phyloP scores from a whole-genome alignment of 192 early-diverging fungal species.

The Umbelopsis sp. region DNA sequence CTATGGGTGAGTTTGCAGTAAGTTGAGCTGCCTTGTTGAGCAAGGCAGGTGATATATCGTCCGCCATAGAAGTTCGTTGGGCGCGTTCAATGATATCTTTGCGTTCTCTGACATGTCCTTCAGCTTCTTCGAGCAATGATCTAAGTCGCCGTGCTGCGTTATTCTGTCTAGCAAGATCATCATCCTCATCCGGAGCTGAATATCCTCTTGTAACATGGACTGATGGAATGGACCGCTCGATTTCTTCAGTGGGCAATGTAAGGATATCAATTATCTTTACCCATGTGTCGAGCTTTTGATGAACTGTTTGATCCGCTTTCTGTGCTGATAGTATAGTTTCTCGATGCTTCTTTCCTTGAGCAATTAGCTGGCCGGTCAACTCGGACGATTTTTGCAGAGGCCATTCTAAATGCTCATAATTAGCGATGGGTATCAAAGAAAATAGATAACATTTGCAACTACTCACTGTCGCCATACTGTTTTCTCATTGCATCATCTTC shows the following conservation, averaged over 20 bases:
- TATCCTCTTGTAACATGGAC: constrained; percentile 6
- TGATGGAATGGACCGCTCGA: constrained; percentile 35
- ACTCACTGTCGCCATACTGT: constrained; percentile 48
- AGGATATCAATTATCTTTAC: constrained; percentile 61
- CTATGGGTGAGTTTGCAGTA: constrained; percentile 58
- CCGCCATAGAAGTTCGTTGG: constrained; percentile 65
- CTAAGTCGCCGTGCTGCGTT: constrained; percentile 3
- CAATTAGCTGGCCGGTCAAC: constrained; percentile 56
- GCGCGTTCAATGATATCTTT: constrained; percentile 67
- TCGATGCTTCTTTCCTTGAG: constrained; percentile 56
- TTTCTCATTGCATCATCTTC: constrained; percentile 67
- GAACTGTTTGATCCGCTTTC: constrained; percentile 58
- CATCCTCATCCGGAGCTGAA: not conserved
- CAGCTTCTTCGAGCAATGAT: constrained; percentile 19
- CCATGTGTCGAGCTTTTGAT: constrained; percentile 60
- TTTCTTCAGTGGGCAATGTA: constrained; percentile 30
- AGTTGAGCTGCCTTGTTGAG: constrained; percentile 67
- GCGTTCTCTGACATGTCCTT: constrained; percentile 13
- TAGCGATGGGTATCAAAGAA: not conserved
- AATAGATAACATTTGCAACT: not conserved
- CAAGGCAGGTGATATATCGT: constrained; percentile 77
- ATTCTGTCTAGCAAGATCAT: constrained; percentile 17
- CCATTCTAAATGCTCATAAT: constrained; percentile 46
- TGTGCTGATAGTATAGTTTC: constrained; percentile 59
- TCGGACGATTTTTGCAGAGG: constrained; percentile 51